Conservation (phyloP, 345 rosid species). For the Linum usitatissimum region DNA sequence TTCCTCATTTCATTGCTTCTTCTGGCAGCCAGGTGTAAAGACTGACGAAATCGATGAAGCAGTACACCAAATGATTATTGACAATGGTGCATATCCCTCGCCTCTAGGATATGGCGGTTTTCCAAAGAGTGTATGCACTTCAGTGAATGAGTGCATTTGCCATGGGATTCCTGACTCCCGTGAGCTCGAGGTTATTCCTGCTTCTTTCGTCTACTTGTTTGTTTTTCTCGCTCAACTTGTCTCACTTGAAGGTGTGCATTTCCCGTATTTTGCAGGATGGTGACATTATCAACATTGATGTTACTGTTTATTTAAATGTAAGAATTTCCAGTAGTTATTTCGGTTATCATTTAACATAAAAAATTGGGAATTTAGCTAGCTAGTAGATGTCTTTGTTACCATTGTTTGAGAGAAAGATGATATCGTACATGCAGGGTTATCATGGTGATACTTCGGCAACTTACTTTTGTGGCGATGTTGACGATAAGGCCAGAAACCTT, state of each 20-base stretch:
- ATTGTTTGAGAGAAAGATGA: neutral
- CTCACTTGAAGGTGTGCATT: constrained; percentile 1
- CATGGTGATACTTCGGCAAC: constrained; percentile 96
- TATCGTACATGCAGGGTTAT: constrained; percentile 46
- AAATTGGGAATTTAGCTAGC: no score
- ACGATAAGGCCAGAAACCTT: constrained; percentile 59
- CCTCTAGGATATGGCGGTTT: constrained; percentile 97
- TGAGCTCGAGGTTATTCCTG: constrained; percentile 54
- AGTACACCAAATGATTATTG: constrained; percentile 84
- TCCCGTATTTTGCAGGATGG: constrained; percentile 59
- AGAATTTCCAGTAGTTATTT: constrained; percentile 12
- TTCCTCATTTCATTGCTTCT: constrained; percentile 17
- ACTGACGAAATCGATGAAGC: constrained; percentile 90
- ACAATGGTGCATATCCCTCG: constrained; percentile 92
- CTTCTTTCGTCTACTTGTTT: constrained; percentile 4
- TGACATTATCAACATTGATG: constrained; percentile 86
- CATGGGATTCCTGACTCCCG: constrained; percentile 93
- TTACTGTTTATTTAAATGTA: constrained; percentile 78
- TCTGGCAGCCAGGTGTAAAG: constrained; percentile 72
- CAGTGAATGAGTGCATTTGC: constrained; percentile 93
- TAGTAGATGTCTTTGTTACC: no score
- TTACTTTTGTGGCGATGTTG: constrained; percentile 85
- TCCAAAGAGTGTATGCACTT: constrained; percentile 96
- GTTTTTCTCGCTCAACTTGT: neutral
- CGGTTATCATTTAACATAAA: no score